phyloP scores from a whole-genome alignment of 176 grass and related monocot species.

The Thinopyrum elongatum region DNA sequence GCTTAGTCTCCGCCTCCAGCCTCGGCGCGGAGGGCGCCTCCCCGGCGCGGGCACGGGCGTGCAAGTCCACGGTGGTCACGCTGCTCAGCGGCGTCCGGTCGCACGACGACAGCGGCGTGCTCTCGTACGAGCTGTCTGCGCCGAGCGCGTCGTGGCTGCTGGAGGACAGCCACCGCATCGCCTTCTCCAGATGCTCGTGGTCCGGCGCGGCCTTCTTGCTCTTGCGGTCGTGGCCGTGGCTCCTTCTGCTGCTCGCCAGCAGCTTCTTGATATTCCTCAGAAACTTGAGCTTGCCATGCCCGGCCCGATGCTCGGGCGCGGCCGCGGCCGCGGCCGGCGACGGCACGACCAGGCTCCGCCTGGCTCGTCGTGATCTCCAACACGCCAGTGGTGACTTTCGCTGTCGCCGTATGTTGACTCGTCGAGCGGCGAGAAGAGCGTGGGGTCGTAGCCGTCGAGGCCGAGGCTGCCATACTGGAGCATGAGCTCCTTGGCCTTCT shows the following conservation, averaged over 20 bases:
- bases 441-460: slow-evolving; percentile 37
- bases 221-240: slow-evolving; percentile 7
- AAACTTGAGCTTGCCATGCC: slow-evolving; percentile 54
- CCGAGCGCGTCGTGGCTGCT: slow-evolving; percentile 29
- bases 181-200: slow-evolving; percentile 48
- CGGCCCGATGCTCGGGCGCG: slow-evolving; percentile 12
- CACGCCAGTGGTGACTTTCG: background rate
- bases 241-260: slow-evolving; percentile 19
- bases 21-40: background rate
- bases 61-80: slow-evolving; percentile 38
- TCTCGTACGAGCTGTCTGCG: slow-evolving; percentile 39
- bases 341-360: background rate
- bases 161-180: slow-evolving; percentile 44
- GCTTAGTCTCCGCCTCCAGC: background rate
- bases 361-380: background rate
- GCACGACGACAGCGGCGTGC: slow-evolving; percentile 48
- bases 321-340: background rate
- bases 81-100: slow-evolving; percentile 47
- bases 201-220: background rate
- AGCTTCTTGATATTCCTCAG: slow-evolving; percentile 74
- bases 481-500: slow-evolving; percentile 76
- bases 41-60: background rate
- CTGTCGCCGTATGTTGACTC: slow-evolving; percentile 23
- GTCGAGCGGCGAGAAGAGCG: slow-evolving; percentile 35
- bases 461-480: slow-evolving; percentile 52